Base-by-base conservation (phyloP, 2,329 filamentous ascomycete genomes). In the Dichotomopilus funicola region DNA sequence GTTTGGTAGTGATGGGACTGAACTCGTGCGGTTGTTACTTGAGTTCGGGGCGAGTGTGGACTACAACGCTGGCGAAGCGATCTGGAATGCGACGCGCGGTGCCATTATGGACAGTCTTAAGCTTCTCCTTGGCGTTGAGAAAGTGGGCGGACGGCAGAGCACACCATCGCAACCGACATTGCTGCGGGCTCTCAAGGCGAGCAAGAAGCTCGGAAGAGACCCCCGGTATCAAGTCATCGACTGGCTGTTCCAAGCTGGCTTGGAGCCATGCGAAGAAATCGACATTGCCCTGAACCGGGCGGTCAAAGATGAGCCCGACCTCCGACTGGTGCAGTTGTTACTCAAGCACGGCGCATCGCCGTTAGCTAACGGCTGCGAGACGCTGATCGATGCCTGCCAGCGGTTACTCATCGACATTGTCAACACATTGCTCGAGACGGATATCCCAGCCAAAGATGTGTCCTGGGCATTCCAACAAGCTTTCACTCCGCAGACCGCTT, bases 11-110 rank as follows among this genome's bases (percentile, higher is more conserved):
- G 72, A 72, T 1, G 79, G 75, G 1, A 71, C 74, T 34, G 70
- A 72, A 5, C 66, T 83, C 11, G 71, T 84, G 36, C 69, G 67
- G 34, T 73, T 82, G 8, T 63, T 86, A 13, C 67, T 85, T 6
- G 59, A 66, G 1, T 72, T 76, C 36, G 80, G 81, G 0, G 82
- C 81, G 3, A 77, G 78, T 52, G 75, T 79, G 0, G 78, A 84
- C 61, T 77, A 77, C 63, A 77, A 77, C 19, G 71, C 74, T 8
- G 80, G 80, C 1, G 78, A 82, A 52, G 76, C 78, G 4, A 73
- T 84, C 4, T 77, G 80, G 60, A 76, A 78, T 9, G 78, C 80
- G 1, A 76, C 78, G 1, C 71, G 75, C 38, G 78, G 76, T 56
- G 78, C 77, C 0, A 78, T 76, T 56, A 66, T 80, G 41, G 71